These are phyloP conservation scores for Backusella psychrophila DNA, from an alignment of 192 early-diverging fungal species.

Conservation along the genomic window DNA sequence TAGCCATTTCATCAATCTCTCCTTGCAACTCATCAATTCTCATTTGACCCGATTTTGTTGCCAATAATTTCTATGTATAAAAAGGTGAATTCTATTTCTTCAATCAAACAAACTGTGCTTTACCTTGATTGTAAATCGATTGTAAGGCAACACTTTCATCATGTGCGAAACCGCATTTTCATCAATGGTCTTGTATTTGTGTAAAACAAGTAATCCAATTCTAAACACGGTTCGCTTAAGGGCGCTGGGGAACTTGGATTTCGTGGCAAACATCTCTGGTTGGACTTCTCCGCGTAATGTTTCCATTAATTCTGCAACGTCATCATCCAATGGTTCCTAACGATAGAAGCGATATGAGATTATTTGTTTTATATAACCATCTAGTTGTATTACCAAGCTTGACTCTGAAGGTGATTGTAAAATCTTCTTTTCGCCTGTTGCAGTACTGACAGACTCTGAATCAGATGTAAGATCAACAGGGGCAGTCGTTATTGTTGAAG, in stretches of 20 bases:
- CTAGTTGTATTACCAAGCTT: not conserved
- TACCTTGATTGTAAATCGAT: slow-evolving; percentile 51
- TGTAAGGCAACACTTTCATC: slow-evolving; percentile 49
- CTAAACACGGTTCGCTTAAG: slow-evolving; percentile 42
- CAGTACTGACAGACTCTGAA: not conserved
- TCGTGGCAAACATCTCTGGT: slow-evolving; percentile 50
- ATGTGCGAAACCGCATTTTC: slow-evolving; percentile 44
- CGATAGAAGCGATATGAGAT: not conserved
- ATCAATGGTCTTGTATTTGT: slow-evolving; percentile 26
- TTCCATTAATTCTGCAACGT: slow-evolving; percentile 28
- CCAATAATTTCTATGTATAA: slow-evolving; percentile 25
- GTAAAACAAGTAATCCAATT: slow-evolving; percentile 25
- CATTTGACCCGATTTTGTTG: slow-evolving; percentile 25
- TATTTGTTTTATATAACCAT: not conserved
- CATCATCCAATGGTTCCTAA: slow-evolving; percentile 32
- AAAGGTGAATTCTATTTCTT: not conserved
- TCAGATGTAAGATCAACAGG: not conserved
- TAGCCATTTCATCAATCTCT: slow-evolving; percentile 28
- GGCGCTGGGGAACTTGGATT: slow-evolving; percentile 44
- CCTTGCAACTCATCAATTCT: slow-evolving; percentile 23
- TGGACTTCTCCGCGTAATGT: slow-evolving; percentile 25
- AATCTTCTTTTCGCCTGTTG: not conserved
- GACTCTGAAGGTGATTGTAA: too few relatives aligned
- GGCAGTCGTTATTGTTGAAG: not conserved
- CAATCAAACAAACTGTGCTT: not conserved